Evolutionary conservation across 1,284 basidiomycete species (phyloP).

Genomic region (Puccinia brachypodii): DNA sequence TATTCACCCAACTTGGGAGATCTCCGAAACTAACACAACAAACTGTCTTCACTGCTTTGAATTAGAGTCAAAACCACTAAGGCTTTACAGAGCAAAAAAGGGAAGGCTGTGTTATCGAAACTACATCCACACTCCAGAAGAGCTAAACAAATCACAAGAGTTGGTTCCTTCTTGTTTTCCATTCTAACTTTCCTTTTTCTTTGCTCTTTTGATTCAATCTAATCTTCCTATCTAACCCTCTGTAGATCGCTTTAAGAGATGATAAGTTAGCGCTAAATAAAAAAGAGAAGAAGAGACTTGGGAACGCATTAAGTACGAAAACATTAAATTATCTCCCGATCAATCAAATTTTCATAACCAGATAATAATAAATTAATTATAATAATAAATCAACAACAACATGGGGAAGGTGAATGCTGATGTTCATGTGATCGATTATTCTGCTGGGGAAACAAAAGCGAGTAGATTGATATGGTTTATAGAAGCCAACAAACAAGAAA

Average conservation of each 20-base stretch:
- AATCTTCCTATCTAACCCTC: neutral
- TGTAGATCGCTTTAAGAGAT: slow-evolving; percentile 35
- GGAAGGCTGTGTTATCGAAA: slow-evolving; percentile 22
- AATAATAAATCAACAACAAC: neutral
- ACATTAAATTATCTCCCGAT: neutral
- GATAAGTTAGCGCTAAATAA: slow-evolving; percentile 28
- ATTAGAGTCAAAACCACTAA: slow-evolving; percentile 40
- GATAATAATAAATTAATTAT: neutral
- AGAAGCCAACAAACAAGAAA: neutral
- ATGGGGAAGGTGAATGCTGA: too few species aligned
- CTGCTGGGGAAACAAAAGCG: neutral
- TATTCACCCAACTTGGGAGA: neutral
- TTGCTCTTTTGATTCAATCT: neutral
- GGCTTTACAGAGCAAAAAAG: slow-evolving; percentile 40
- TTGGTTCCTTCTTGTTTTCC: neutral
- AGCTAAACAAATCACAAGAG: slow-evolving; percentile 38
- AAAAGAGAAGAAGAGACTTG: slow-evolving; percentile 37
- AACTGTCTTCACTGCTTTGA: neutral
- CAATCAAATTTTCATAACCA: neutral
- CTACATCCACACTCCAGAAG: slow-evolving; percentile 42
- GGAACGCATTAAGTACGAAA: neutral
- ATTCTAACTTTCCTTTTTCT: neutral
- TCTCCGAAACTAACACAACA: neutral
- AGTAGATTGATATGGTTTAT: slow-evolving; percentile 21
- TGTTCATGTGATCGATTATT: too few species aligned